Base-by-base conservation (phyloP, 2,329 filamentous ascomycete genomes). In the Daldinia sp. region DNA sequence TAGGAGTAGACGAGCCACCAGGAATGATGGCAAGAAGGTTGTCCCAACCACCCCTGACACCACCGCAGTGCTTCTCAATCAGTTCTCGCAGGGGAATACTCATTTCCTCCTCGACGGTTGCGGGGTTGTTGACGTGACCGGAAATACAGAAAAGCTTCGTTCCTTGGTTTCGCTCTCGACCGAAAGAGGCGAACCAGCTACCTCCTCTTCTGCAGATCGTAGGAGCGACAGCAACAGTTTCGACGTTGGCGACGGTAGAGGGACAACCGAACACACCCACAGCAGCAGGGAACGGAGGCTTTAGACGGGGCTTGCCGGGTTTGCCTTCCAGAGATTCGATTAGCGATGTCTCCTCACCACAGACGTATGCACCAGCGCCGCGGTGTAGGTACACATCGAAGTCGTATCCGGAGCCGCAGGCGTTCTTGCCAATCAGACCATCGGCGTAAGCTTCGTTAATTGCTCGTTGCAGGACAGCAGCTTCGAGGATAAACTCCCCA, bases 111-210 rank as follows among this genome's bases (percentile, higher is more conserved):
- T 99, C 96, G 68, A 99, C 96, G 0, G 96, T 98, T 81, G 89
- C 93, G 61, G 96, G 96, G 86, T 98, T 97, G 88, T 99, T 99
- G 85, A 99, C 96, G 81, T 98, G 93, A 30, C 96, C 96, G 61
- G 95, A 98, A 80, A 99, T 98, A 82, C 94, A 98, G 86, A 92
- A 99, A 46, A 99, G 92, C 87, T 99, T 99, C 72, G 96, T 99
- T 77, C 96, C 96, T 76, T 93, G 88, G 84, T 99, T 99, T 74
- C 96, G 91, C 85, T 98, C 95, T 75, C 96, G 94, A 60, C 96
- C 96, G 79, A 99, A 98, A 59, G 89, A 84, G 72, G 93, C 93
- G 80, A 99, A 99, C 96, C 96, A 99, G 83, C 81, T 91, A 71
- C 90, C 93, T 77, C 96, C 96, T 80, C 96, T 91, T 76, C 96